Percentiles rank a stretch among this genome's conserved stretches.
These are phyloP conservation scores for Diversispora epigaea DNA, from an alignment of 192 early-diverging fungal species.

Conservation along the genomic window DNA sequence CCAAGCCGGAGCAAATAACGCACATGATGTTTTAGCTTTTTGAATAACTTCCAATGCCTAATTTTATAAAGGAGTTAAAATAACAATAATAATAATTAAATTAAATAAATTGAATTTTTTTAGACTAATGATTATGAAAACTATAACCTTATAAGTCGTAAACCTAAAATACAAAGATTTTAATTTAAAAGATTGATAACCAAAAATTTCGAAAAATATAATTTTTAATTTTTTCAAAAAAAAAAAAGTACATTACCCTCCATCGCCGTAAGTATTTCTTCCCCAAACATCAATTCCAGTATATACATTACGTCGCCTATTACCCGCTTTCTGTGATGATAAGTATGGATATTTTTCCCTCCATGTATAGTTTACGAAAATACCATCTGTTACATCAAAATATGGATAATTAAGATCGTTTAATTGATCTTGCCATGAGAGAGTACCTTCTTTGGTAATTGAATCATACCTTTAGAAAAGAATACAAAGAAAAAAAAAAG, in stretches of 20 bases:
- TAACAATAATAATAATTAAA: slow-evolving; percentile 27
- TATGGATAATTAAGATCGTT: slow-evolving; percentile 52
- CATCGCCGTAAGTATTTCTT: slow-evolving; percentile 57
- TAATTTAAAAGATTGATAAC: background rate
- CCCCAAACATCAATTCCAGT: slow-evolving; percentile 72
- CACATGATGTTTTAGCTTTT: slow-evolving; percentile 45
- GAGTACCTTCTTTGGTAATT: slow-evolving; percentile 47
- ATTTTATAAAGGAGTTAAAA: background rate
- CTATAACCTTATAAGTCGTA: slow-evolving; percentile 10
- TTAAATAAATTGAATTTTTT: background rate
- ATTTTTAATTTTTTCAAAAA: background rate
- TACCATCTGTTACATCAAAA: slow-evolving; percentile 55
- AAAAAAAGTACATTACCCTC: slow-evolving; percentile 35
- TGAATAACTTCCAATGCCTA: slow-evolving; percentile 54
- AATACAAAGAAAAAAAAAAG: background rate
- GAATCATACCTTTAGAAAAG: slow-evolving; percentile 51
- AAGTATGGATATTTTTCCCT: slow-evolving; percentile 33
- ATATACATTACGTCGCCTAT: slow-evolving; percentile 49
- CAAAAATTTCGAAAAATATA: background rate
- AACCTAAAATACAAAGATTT: background rate
- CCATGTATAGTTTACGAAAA: slow-evolving; percentile 40
- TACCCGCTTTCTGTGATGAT: slow-evolving; percentile 40
- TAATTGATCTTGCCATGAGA: slow-evolving; percentile 62
- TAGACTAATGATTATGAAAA: background rate
- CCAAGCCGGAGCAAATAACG: slow-evolving; percentile 68